Conservation (phyloP, 2,329 filamentous ascomycete species). For the Cercospora canescens region DNA sequence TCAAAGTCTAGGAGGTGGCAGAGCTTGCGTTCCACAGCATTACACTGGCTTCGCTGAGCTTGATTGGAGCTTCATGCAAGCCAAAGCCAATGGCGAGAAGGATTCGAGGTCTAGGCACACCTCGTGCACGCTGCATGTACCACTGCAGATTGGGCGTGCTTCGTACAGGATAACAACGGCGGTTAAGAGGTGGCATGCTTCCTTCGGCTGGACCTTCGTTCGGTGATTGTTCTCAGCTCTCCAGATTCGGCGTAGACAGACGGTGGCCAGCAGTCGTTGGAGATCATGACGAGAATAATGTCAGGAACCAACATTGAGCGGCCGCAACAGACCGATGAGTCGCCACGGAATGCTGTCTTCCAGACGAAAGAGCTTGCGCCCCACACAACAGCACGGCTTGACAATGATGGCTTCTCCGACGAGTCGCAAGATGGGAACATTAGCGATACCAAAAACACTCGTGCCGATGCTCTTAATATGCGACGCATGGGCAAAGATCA, state of each 20-base stretch:
- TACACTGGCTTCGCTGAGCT: background rate
- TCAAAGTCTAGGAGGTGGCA: too few relatives aligned
- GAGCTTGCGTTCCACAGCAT: background rate
- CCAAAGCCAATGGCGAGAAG: background rate
- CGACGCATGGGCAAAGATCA: slow-evolving; percentile 51
- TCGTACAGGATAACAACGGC: background rate
- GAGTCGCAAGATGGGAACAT: background rate
- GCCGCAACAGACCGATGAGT: background rate
- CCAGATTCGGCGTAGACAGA: background rate
- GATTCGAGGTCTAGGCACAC: background rate
- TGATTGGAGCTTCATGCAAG: background rate
- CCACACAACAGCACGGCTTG: background rate
- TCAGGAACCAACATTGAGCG: background rate
- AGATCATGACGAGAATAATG: background rate
- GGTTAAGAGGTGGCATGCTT: background rate
- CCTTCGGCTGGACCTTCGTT: background rate
- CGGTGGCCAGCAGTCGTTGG: background rate
- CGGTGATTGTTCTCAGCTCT: background rate
- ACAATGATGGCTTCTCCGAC: background rate
- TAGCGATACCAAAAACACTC: slow-evolving; percentile 10
- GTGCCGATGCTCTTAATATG: slow-evolving; percentile 37
- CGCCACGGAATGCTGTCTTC: background rate
- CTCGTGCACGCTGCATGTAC: background rate
- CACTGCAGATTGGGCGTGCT: background rate
- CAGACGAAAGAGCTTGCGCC: background rate